Evolutionary conservation across 768 basidiomycete genomes (phyloP), one percentile per base, ranked within the genome.

Genomic region (Tremella yokohamensis): DNA sequence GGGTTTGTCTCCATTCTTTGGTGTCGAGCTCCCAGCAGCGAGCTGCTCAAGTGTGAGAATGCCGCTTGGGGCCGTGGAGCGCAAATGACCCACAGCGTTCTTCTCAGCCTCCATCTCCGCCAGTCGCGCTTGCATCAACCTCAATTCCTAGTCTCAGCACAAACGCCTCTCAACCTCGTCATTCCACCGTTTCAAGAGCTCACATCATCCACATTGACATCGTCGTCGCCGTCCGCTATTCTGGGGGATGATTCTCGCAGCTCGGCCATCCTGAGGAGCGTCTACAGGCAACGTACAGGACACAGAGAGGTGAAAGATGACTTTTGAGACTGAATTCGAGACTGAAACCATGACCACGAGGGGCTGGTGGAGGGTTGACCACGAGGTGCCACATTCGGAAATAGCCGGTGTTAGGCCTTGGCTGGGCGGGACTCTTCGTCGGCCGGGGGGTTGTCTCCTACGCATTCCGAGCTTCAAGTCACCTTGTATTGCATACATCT

Each of bases 61-160:
- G 37, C 29, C 49, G 29, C 39, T 40, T 50, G n/a, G n/a, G n/a
- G n/a, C n/a, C n/a, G n/a, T n/a, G n/a, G n/a, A n/a, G n/a, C n/a
- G n/a, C n/a, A 2, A n/a, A 18, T 49, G 42, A 20, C 57, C 34
- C 19, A 58, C 42, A 37, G 51, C 24, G 53, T 70, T 70, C 48
- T 71, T 66, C 61, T 76, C 75, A 7, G 64, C 73, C 42, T 77
- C 76, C 74, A 76, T 77, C 61, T 76, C 64, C 44, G 71, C 71
- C 47, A 76, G 59, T 29, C 74, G 58, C 51, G 68, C 70, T 58
- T 78, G 76, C 73, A 78, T 74, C 49, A 66, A 60, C 29, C 64
- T 62, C 22, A 78, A 63, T 54, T 78, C 77, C 76, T 77, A 45
- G n/a, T 26, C 11, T 19, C 25, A 40, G 65, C 57, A 61, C 37